Conservation (phyloP, 257 asterid species). For the Cordia subcordata region DNA sequence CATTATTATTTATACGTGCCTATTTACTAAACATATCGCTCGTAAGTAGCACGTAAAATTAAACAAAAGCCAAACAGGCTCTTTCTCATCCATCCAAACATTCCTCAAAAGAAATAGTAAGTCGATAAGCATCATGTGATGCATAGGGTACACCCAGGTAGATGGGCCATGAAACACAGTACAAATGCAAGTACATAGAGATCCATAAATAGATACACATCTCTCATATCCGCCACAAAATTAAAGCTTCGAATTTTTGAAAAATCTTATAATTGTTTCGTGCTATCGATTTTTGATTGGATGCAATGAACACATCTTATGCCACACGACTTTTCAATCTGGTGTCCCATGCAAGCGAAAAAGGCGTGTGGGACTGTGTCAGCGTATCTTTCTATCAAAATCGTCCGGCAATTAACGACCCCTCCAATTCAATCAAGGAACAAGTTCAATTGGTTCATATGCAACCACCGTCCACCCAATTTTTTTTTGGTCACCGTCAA, state of each 20-base stretch:
- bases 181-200: slow-evolving; percentile 7
- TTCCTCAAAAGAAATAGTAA: not conserved
- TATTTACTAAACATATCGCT: too few relatives aligned
- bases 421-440: not conserved
- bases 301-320: not conserved
- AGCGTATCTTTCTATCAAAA: not conserved
- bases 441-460: too few relatives aligned
- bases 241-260: not conserved
- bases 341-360: not conserved
- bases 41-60: too few relatives aligned
- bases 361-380: not conserved
- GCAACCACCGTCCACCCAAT: too few relatives aligned
- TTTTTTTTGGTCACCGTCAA: too few relatives aligned
- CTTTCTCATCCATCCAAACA: slow-evolving; percentile 8
- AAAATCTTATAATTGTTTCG: not conserved
- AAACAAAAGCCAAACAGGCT: too few relatives aligned
- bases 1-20: too few relatives aligned
- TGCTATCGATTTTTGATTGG: not conserved
- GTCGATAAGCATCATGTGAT: slow-evolving; percentile 14
- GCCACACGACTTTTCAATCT: not conserved
- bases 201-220: too few relatives aligned
- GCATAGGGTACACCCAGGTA: not conserved
- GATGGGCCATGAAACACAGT: slow-evolving; percentile 10
- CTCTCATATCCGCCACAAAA: not conserved
- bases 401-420: too few relatives aligned